Base-by-base conservation (phyloP, 2,329 filamentous ascomycete genomes). In the Bipolaris bicolor region DNA sequence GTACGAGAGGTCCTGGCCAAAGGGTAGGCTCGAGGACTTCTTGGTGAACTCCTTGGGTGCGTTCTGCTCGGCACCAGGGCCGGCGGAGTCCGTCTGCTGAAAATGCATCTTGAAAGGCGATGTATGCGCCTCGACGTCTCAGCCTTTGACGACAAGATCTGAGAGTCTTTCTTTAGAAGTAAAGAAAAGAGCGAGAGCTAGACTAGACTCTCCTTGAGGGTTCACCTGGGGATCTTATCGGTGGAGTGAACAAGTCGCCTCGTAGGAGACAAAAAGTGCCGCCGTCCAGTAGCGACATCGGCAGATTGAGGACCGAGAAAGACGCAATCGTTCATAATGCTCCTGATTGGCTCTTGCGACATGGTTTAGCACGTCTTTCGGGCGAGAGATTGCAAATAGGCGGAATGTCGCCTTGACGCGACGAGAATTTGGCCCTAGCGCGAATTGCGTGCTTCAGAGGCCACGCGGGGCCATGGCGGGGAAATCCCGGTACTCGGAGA, bases 1-100 rank as follows among this genome's bases (percentile, higher is more conserved):
- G 58, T 86, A 76, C 33, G 80, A 64, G 55, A 84, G 76, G 59
- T 81, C 68, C 64, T 83, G 81, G 48, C 82, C 82, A 57, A 85
- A 85, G 1, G 83, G 82, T 26, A 84, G 75, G 50, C 77, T 80
- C 15, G 80, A 79, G 4, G 81, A 82, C 68, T 80, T 77, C 55
- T 79, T 70, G 41, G 64, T 67, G 69, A 78, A 80, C 53, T 63
- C 55, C 61, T 75, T 77, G 45, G 67, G 60, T 9, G 63, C 37
- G 40, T 61, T 63, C 47, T 72, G 63, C 67, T 69, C 72, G 45
- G 68, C 72, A 31, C 63, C 72, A 55, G 73, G 70, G 63, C 76
- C 76, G 39, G 72, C 70, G 31, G 76, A 77, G 52, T 77, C 68
- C 5, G 69, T 59, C 50, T 76, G 70, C 56, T 77, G 73, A 65